These are phyloP conservation scores for Trichosanthes cucumerina DNA, from an alignment of 306 rosid genomes.

Conservation along the genomic window DNA sequence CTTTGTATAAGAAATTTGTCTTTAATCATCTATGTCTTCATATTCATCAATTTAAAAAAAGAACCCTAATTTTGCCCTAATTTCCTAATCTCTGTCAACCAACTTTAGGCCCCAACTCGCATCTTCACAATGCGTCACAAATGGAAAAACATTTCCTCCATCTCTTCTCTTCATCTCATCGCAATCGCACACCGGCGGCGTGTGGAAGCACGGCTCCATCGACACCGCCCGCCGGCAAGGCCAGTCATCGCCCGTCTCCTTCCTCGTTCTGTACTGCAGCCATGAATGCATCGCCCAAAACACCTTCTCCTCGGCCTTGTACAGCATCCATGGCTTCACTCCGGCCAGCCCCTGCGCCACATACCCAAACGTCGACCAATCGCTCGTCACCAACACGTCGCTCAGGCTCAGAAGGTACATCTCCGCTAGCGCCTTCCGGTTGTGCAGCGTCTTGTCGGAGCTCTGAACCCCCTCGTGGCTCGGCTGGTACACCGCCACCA, in stretches of 20 bases:
- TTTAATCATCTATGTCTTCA: no score
- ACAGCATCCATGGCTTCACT: constrained; percentile 59
- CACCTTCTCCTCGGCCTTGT: constrained; percentile 40
- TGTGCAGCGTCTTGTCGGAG: constrained; percentile 38
- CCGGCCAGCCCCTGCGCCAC: constrained; percentile 84
- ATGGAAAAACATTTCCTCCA: constrained; percentile 22
- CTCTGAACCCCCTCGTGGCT: constrained; percentile 63
- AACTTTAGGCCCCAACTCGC: constrained; percentile 12
- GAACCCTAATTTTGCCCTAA: neutral
- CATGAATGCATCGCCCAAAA: neutral
- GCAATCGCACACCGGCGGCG: constrained; percentile 78
- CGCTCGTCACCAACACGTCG: constrained; percentile 51
- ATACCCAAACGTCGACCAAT: constrained; percentile 81
- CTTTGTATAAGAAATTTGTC: no score
- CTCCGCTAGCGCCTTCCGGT: constrained; percentile 62
- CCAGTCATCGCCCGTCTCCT: constrained; percentile 26
- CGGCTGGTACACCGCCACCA: constrained; percentile 51
- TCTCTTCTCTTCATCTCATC: constrained; percentile 47
- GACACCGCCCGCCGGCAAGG: constrained; percentile 53
- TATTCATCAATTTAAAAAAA: no score
- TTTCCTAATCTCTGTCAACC: neutral
- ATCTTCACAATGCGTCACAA: constrained; percentile 12
- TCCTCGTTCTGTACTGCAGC: constrained; percentile 11
- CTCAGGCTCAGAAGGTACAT: constrained; percentile 55
- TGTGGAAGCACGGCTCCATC: constrained; percentile 79